Evolutionary conservation across 306 rosid genomes (phyloP).

Genomic region (Prunus salicina): DNA sequence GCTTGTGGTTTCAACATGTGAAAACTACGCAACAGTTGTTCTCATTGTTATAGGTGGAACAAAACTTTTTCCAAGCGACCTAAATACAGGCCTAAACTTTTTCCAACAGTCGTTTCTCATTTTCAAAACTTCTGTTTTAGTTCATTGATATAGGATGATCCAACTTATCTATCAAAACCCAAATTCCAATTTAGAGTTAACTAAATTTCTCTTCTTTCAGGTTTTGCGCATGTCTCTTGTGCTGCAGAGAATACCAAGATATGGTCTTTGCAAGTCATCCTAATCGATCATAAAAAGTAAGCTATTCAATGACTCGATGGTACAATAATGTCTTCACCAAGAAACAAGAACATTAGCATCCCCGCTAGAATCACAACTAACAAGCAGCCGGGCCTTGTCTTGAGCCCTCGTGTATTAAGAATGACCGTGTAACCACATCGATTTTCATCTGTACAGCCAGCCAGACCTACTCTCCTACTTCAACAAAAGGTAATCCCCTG

Average conservation of each 20-base stretch:
- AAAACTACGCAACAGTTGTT: too few species aligned
- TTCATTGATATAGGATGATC: too few species aligned
- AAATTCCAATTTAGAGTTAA: not conserved
- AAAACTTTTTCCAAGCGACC: too few species aligned
- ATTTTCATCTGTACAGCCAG: constrained; percentile 3
- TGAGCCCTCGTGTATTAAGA: not conserved
- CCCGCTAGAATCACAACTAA: not conserved
- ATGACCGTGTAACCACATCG: not conserved
- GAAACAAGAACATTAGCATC: not conserved
- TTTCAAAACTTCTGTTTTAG: too few species aligned
- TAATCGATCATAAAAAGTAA: not conserved
- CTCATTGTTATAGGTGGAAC: too few species aligned
- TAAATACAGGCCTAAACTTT: too few species aligned
- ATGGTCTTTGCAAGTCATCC: not conserved
- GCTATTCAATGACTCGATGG: not conserved
- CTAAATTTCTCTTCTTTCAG: not conserved
- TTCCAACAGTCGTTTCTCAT: too few species aligned
- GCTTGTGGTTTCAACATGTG: too few species aligned
- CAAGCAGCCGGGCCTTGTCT: not conserved
- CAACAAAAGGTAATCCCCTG: constrained; percentile 33
- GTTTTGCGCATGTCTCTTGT: not conserved
- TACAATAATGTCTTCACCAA: not conserved
- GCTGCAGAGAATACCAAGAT: not conserved
- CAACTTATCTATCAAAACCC: not conserved
- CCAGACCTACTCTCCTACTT: constrained; percentile 19